Percentiles rank a stretch among this genome's conserved stretches.
These are phyloP conservation scores for Paramecium sexaurelia DNA, from an alignment of 73 alveolate genomes.

Conservation along the genomic window DNA sequence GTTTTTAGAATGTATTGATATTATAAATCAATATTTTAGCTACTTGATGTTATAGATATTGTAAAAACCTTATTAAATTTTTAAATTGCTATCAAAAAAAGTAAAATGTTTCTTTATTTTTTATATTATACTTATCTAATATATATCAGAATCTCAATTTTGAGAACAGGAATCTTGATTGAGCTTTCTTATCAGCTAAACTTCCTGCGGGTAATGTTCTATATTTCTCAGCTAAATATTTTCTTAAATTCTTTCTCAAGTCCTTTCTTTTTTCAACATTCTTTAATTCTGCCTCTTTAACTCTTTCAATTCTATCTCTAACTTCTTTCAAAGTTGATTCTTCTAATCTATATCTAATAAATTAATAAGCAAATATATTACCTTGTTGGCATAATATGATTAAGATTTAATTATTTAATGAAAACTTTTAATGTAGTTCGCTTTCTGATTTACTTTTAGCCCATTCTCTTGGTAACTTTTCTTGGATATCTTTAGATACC, in stretches of 20 bases:
- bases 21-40: too few species aligned
- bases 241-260: conserved; percentile 58
- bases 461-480: conserved; percentile 87
- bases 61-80: not conserved
- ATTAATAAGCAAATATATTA: not conserved
- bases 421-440: conserved; percentile 85
- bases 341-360: conserved; percentile 50
- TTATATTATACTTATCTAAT: not conserved
- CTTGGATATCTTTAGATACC: conserved; percentile 87
- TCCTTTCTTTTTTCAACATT: conserved; percentile 53
- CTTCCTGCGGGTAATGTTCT: conserved; percentile 61
- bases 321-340: conserved; percentile 60
- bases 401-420: conserved; percentile 84
- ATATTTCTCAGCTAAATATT: conserved; percentile 60
- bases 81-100: not conserved
- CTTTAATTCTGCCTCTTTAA: conserved; percentile 60
- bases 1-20: too few species aligned
- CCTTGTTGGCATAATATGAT: conserved; percentile 93
- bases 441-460: conserved; percentile 83
- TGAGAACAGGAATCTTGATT: conserved; percentile 70
- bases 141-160: conserved; percentile 68
- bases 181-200: conserved; percentile 61
- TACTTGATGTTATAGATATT: not conserved
- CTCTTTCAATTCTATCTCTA: conserved; percentile 62
- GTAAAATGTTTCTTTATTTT: not conserved